Evolutionary conservation across 495 filamentous ascomycete species (phyloP), one percentile per base, ranked within the genome.

Genomic region (Xylaria intraflava): DNA sequence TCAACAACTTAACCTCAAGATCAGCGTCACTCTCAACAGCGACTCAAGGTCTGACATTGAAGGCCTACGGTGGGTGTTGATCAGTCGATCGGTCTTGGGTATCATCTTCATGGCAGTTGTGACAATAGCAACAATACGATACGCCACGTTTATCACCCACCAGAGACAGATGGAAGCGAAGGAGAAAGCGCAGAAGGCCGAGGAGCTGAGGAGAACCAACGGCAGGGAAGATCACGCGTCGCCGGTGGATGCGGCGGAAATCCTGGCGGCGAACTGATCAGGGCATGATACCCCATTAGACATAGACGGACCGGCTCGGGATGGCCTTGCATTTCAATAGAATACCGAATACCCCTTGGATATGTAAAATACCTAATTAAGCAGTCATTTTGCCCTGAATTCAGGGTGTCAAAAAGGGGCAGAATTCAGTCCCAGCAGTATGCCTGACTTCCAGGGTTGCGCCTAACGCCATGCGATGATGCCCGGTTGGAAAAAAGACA

Each of bases 1-100:
- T 24, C 89, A 93, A 72, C 87, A 95, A 68, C 71, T 96, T 53
- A 93, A 92, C 71, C 92, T 95, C 68, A 92, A 92, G 64, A 96
- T 97, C 64, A 90, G 86, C 8, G 87, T 95, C 26, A 77, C 76
- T 12, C 74, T 99, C 35, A 89, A 87, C 62, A 89, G 86, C 55
- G 93, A 96, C 64, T 76, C 84, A 14, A 90, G 89, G 64, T 90
- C 85, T 23, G 89, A 96, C 59, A 89, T 96, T 40, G 93, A 99
- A 67, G 87, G 85, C 2, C 61, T 99, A 31, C 73, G 93, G 47
- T 96, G 91, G 92, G 83, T 95, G 40, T 72, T 96, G 20, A 96
- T 94, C 8, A 74, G 91, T 43, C 78, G 92, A 31, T 89, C 91
- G 17, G 89, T 89, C 5, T 73, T 91, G 56, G 88, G 90, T 2